Percentiles rank a stretch among this genome's conserved stretches.
phyloP scores from a whole-genome alignment of 2,329 filamentous ascomycete genomes.

The Pseudopyrenochaeta lycopersici region DNA sequence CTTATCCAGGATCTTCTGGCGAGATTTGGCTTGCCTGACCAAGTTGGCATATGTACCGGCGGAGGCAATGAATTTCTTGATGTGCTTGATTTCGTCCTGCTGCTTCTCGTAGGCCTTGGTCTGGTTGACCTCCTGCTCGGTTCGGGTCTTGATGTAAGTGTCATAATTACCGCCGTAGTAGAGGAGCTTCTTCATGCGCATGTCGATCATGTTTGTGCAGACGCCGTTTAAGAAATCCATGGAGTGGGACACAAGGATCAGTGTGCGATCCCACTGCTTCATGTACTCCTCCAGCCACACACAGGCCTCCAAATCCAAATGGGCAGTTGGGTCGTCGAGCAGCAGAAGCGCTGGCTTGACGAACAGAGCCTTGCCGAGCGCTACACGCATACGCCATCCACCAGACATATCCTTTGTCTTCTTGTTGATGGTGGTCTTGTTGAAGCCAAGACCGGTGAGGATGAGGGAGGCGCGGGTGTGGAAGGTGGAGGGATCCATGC shows the following conservation, averaged over 20 bases:
- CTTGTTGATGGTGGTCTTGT: constrained; percentile 97
- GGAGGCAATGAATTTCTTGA: constrained; percentile 99
- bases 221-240: constrained; percentile 99
- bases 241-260: constrained; percentile 95
- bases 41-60: constrained; percentile 99
- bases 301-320: constrained; percentile 98
- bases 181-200: constrained; percentile 85
- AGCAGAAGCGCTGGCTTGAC: constrained; percentile 96
- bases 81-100: constrained; percentile 98
- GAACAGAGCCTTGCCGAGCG: constrained; percentile 95
- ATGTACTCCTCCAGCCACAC: constrained; percentile 99
- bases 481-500: constrained; percentile 98
- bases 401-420: constrained; percentile 99
- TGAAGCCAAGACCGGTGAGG: constrained; percentile 97
- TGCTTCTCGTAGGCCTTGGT: constrained; percentile 99
- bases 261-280: constrained; percentile 98
- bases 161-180: constrained; percentile 99
- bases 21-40: constrained; percentile 97
- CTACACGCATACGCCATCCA: constrained; percentile 99
- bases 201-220: constrained; percentile 98
- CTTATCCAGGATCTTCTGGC: constrained; percentile 99
- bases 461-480: constrained; percentile 95
- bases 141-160: constrained; percentile 90
- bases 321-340: constrained; percentile 97
- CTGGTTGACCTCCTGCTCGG: constrained; percentile 96